These are phyloP conservation scores for Saccharomyces uvarum DNA, from an alignment of 1,139 yeast species.

Conservation along the genomic window DNA sequence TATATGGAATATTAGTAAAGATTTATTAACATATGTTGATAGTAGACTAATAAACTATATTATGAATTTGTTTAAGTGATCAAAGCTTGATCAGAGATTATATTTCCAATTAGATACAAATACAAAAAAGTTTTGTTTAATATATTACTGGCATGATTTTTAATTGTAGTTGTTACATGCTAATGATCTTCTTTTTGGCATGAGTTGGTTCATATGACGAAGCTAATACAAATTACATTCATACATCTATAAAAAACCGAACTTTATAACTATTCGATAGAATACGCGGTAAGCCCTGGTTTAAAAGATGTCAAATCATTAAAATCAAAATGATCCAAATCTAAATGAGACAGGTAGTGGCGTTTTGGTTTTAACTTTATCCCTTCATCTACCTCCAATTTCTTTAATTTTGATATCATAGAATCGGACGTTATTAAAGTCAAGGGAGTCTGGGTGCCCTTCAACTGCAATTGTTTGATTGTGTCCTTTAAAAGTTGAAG, in stretches of 20 bases:
- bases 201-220: too few relatives aligned
- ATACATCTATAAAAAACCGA: neutral
- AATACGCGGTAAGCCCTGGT: slow-evolving; percentile 44
- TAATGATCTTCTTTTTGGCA: too few relatives aligned
- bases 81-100: too few relatives aligned
- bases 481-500: slow-evolving; percentile 22
- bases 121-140: too few relatives aligned
- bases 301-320: slow-evolving; percentile 38
- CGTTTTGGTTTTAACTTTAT: neutral
- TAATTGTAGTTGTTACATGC: too few relatives aligned
- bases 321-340: slow-evolving; percentile 53
- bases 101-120: too few relatives aligned
- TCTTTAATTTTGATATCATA: slow-evolving; percentile 28
- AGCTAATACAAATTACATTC: too few relatives aligned
- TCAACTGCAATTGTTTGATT: slow-evolving; percentile 13
- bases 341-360: neutral
- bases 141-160: too few relatives aligned
- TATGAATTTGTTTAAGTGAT: too few relatives aligned
- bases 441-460: slow-evolving; percentile 12
- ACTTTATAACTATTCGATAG: neutral
- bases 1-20: too few relatives aligned
- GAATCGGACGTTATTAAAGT: slow-evolving; percentile 47
- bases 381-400: slow-evolving; percentile 7
- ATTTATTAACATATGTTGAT: too few relatives aligned
- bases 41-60: too few relatives aligned